Percentiles rank a stretch among this genome's conserved stretches.
phyloP scores from a whole-genome alignment of 148 eudicot genomes.

The Dysphania ambrosioides region DNA sequence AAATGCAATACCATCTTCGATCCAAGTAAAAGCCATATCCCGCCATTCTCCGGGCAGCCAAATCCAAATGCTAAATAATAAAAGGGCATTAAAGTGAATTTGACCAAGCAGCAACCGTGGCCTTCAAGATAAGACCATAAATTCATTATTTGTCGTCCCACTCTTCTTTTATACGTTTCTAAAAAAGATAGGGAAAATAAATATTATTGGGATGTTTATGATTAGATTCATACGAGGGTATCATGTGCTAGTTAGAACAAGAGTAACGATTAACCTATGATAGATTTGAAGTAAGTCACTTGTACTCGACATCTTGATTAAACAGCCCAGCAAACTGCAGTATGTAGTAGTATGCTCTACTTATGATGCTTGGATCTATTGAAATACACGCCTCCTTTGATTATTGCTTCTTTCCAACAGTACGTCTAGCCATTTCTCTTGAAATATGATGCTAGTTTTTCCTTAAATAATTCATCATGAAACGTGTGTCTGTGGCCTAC shows the following conservation, averaged over 20 bases:
- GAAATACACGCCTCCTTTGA: background rate
- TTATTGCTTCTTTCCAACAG: background rate
- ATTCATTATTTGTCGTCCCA: background rate
- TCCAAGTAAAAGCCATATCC: background rate
- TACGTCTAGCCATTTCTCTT: background rate
- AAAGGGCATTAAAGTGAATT: background rate
- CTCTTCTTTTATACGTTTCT: conserved; percentile 14
- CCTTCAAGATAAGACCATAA: conserved; percentile 5
- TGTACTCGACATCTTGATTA: background rate
- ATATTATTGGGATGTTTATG: background rate
- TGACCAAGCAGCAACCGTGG: conserved; percentile 3
- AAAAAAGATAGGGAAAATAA: background rate
- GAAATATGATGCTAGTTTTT: too few species aligned
- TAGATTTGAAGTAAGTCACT: background rate
- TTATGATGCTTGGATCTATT: background rate
- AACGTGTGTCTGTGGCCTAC: background rate
- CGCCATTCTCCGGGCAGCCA: background rate
- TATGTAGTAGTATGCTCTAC: too few species aligned
- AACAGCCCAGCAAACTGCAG: background rate
- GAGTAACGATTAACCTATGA: background rate
- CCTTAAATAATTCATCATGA: background rate
- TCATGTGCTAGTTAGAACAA: background rate
- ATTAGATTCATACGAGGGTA: background rate
- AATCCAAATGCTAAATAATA: too few species aligned
- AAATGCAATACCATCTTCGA: background rate